phyloP scores from a whole-genome alignment of 805 yeast genomes.

The Yarrowia divulgata region DNA sequence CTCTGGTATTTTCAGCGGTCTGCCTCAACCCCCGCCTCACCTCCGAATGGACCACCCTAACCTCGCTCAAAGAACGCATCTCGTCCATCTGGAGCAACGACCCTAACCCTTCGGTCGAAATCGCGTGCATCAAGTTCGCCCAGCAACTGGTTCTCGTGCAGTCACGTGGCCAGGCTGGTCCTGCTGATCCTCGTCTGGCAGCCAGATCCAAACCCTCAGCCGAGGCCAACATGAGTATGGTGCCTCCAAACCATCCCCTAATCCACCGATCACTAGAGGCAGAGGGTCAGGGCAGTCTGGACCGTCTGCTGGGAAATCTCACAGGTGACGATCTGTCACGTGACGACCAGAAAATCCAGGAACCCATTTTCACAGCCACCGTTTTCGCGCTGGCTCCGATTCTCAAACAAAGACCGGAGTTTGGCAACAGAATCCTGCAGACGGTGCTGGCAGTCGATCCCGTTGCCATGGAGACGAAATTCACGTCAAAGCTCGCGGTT shows the following conservation, averaged over 20 bases:
- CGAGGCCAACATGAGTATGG: slow-evolving; percentile 58
- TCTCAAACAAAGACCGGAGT: slow-evolving; percentile 50
- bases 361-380: slow-evolving; percentile 60
- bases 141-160: slow-evolving; percentile 65
- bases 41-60: slow-evolving; percentile 63
- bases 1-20: slow-evolving; percentile 56
- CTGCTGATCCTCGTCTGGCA: slow-evolving; percentile 48
- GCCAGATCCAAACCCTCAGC: slow-evolving; percentile 34
- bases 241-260: slow-evolving; percentile 68
- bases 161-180: slow-evolving; percentile 51
- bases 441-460: slow-evolving; percentile 15
- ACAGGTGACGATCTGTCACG: slow-evolving; percentile 58
- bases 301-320: slow-evolving; percentile 64
- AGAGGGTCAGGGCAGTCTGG: slow-evolving; percentile 75
- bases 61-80: slow-evolving; percentile 64
- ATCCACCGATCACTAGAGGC: slow-evolving; percentile 66
- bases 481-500: slow-evolving; percentile 27
- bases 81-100: slow-evolving; percentile 62
- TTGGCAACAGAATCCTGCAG: slow-evolving; percentile 50
- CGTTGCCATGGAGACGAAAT: neutral
- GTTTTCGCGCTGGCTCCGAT: slow-evolving; percentile 69
- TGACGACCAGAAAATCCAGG: neutral
- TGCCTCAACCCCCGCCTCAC: slow-evolving; percentile 52
- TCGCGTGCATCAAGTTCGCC: slow-evolving; percentile 77
- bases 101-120: slow-evolving; percentile 58